Evolutionary conservation across 306 rosid species (phyloP).

Genomic region (Cucurbita pepo): DNA sequence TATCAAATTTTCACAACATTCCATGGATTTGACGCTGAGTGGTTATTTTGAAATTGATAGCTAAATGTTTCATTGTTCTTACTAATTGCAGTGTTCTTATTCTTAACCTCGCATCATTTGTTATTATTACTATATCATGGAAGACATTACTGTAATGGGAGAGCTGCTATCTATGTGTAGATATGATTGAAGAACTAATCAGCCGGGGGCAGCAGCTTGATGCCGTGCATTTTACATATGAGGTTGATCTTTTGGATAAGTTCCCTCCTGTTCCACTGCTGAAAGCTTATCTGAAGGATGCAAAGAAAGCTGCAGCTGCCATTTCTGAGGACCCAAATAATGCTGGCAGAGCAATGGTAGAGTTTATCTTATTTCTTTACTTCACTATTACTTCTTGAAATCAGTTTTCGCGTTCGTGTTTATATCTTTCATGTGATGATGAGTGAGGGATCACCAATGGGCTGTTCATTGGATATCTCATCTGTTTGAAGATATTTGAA

Average conservation of each 20-base stretch:
- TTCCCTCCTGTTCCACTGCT: constrained; percentile 85
- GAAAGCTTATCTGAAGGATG: constrained; percentile 81
- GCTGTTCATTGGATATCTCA: too few relatives aligned
- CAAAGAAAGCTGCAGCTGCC: constrained; percentile 86
- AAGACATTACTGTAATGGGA: background rate
- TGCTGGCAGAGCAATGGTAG: constrained; percentile 86
- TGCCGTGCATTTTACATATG: constrained; percentile 92
- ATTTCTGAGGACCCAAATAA: constrained; percentile 79
- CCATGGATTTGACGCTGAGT: background rate
- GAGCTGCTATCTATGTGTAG: constrained; percentile 22
- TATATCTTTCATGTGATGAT: background rate
- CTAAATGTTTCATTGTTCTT: background rate
- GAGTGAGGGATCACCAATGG: background rate
- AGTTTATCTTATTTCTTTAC: constrained; percentile 3
- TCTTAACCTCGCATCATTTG: background rate
- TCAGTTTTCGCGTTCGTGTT: background rate
- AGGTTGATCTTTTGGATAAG: constrained; percentile 72
- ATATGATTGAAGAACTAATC: constrained; percentile 86
- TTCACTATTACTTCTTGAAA: background rate
- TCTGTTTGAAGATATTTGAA: background rate
- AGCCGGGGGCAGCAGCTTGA: constrained; percentile 98
- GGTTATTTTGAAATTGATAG: background rate
- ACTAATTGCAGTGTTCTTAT: background rate
- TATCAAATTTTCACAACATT: background rate
- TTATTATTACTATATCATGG: background rate